These are phyloP conservation scores for Boletus reticuloceps DNA, from an alignment of 768 basidiomycete species.

Conservation along the genomic window DNA sequence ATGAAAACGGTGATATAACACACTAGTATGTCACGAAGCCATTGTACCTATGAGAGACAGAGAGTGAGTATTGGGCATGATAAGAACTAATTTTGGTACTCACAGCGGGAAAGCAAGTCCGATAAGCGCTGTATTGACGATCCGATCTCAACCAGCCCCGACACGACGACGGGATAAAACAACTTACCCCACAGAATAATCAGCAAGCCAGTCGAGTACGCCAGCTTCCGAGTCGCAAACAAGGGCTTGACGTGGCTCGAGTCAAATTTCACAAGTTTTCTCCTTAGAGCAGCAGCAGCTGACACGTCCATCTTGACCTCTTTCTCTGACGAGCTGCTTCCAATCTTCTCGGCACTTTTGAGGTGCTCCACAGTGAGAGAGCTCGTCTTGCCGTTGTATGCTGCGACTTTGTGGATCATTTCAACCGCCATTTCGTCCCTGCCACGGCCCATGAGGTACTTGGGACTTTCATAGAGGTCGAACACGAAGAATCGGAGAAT, in stretches of 20 bases:
- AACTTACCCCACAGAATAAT: constrained; percentile 51
- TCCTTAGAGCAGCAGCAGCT: constrained; percentile 35
- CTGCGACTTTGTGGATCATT: constrained; percentile 59
- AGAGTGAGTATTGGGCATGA: not conserved
- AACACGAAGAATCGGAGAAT: constrained; percentile 64
- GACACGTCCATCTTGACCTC: constrained; percentile 33
- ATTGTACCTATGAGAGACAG: constrained; percentile 39
- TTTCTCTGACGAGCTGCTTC: constrained; percentile 5
- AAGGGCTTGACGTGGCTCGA: constrained; percentile 43
- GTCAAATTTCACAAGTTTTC: constrained; percentile 41
- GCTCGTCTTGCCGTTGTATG: constrained; percentile 52
- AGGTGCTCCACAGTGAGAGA: constrained; percentile 53
- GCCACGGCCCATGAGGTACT: constrained; percentile 70
- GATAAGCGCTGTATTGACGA: constrained; percentile 52
- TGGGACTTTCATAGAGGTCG: constrained; percentile 65
- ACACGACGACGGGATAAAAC: not conserved
- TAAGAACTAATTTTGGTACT: constrained; percentile 11
- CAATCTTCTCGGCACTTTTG: constrained; percentile 14
- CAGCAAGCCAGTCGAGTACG: constrained; percentile 48
- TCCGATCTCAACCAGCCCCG: not conserved
- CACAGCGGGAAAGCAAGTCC: constrained; percentile 74
- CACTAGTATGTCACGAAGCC: constrained; percentile 54
- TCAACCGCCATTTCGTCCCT: constrained; percentile 59
- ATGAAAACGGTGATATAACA: not conserved
- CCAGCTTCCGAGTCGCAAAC: constrained; percentile 50